A percentile compares a stretch with the other conserved stretches of the same genome.
These are phyloP conservation scores for Iris pallida DNA, from an alignment of 116 monocot genomes.

Conservation along the genomic window DNA sequence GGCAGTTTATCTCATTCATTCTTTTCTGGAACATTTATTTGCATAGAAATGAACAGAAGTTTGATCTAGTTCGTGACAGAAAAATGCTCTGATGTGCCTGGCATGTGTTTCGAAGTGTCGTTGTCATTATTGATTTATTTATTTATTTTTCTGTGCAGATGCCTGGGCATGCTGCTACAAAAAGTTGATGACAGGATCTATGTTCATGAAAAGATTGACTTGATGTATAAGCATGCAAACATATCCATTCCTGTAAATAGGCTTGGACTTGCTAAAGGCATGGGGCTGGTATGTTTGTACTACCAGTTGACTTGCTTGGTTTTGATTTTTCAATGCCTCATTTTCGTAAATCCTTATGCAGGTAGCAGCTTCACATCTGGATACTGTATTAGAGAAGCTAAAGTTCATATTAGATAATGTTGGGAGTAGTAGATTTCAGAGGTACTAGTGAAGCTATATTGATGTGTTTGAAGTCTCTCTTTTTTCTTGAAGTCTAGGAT, in stretches of 20 bases:
- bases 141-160: slow-evolving; percentile 36
- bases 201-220: slow-evolving; percentile 84
- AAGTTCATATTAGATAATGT: slow-evolving; percentile 84
- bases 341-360: slow-evolving; percentile 17
- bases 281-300: slow-evolving; percentile 79
- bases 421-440: slow-evolving; percentile 62
- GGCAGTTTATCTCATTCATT: too few relatives aligned
- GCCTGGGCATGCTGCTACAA: slow-evolving; percentile 90
- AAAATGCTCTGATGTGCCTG: too few relatives aligned
- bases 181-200: slow-evolving; percentile 86
- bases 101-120: too few relatives aligned
- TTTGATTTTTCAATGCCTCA: slow-evolving; percentile 4
- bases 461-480: too few relatives aligned
- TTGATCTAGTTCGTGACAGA: too few relatives aligned
- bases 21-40: too few relatives aligned
- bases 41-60: too few relatives aligned
- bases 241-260: slow-evolving; percentile 80
- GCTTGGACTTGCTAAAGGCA: slow-evolving; percentile 94
- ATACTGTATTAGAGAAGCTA: slow-evolving; percentile 84
- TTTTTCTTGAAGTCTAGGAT: too few relatives aligned
- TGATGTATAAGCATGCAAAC: slow-evolving; percentile 81
- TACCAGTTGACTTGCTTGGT: background rate
- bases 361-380: slow-evolving; percentile 95
- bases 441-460: slow-evolving; percentile 25
- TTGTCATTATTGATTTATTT: background rate